Evolutionary conservation across 23 red algal species (phyloP).

Genomic region (Cyanidiococcus yangmingshanensis): DNA sequence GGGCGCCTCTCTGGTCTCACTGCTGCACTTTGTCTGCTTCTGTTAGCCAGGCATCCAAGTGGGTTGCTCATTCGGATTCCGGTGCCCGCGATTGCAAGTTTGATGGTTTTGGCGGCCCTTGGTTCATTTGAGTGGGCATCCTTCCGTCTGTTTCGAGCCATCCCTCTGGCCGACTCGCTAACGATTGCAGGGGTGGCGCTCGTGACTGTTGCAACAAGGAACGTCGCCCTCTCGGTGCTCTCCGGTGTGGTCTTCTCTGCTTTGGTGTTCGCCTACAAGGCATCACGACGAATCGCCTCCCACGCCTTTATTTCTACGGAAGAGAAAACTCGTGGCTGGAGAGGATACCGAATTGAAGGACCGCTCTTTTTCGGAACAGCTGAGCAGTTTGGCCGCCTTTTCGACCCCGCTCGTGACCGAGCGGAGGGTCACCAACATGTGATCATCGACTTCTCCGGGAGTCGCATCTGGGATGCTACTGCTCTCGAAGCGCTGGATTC

Average conservation of each 20-base stretch:
- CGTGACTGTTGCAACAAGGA: background rate
- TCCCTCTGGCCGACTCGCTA: background rate
- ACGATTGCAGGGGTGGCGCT: background rate
- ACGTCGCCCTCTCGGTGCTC: conserved; percentile 18
- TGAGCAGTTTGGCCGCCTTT: background rate
- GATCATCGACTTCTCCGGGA: conserved; percentile 17
- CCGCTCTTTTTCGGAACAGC: conserved; percentile 26
- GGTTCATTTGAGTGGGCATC: conserved; percentile 15
- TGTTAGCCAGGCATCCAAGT: background rate
- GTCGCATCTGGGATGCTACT: conserved; percentile 7
- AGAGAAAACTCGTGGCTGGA: background rate
- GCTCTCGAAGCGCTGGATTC: conserved; percentile 15
- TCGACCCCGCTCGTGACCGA: conserved; percentile 4
- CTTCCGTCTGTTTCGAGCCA: background rate
- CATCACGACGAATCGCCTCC: background rate
- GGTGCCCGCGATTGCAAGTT: conserved; percentile 1
- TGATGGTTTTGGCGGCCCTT: conserved; percentile 26
- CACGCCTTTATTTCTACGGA: background rate
- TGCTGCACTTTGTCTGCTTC: background rate
- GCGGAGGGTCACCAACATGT: conserved; percentile 1
- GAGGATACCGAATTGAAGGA: conserved; percentile 14
- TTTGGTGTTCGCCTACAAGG: conserved; percentile 19
- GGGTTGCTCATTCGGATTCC: background rate
- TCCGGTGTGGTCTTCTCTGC: conserved; percentile 24
- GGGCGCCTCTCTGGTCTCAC: background rate